A percentile compares a stretch with the other conserved stretches of the same genome.
Conservation (phyloP, 805 yeast species). For the Huiozyma sinensis region DNA sequence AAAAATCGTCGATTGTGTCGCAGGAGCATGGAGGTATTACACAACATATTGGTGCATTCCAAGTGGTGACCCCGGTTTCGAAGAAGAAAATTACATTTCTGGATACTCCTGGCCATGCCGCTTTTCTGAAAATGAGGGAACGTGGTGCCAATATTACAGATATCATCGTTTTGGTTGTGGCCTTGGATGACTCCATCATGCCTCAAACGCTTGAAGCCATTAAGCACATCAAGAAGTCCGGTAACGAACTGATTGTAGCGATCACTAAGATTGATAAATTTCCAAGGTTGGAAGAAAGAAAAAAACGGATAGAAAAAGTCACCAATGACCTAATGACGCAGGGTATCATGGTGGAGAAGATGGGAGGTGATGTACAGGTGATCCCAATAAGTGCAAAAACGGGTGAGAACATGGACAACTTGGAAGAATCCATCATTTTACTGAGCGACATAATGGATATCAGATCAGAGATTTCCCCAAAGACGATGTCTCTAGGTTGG, state of each 20-base stretch:
- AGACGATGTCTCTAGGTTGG: conserved; percentile 67
- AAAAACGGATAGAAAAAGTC: conserved; percentile 64
- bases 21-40: conserved; percentile 94
- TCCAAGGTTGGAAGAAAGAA: conserved; percentile 25
- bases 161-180: conserved; percentile 83
- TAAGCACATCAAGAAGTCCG: conserved; percentile 65
- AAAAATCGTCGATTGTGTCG: conserved; percentile 75
- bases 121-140: conserved; percentile 90
- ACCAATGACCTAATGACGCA: conserved; percentile 64
- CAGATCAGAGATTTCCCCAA: conserved; percentile 40
- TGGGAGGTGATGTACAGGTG: conserved; percentile 91
- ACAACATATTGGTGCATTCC: conserved; percentile 95
- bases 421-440: conserved; percentile 82
- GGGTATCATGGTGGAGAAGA: conserved; percentile 79
- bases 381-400: conserved; percentile 83
- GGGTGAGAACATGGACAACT: conserved; percentile 78
- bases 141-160: conserved; percentile 94
- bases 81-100: conserved; percentile 75
- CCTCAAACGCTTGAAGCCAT: conserved; percentile 96
- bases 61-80: conserved; percentile 67
- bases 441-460: conserved; percentile 77
- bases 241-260: conserved; percentile 61
- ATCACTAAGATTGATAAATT: conserved; percentile 84
- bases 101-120: conserved; percentile 98
- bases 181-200: conserved; percentile 96